phyloP scores from a whole-genome alignment of 768 basidiomycete species.

The Amanita polypyramis region DNA sequence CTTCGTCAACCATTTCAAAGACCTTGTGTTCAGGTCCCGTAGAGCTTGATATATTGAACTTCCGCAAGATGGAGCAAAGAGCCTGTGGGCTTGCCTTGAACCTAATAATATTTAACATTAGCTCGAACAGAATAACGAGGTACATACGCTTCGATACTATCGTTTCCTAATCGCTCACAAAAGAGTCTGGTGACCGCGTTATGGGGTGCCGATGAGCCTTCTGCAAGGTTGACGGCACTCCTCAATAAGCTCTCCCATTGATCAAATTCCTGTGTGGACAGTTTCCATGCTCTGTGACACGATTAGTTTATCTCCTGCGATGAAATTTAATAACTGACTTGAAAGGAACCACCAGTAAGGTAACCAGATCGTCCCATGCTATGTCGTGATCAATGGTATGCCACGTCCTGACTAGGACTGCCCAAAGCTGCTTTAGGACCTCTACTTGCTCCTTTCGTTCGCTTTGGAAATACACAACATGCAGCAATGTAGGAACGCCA shows the following conservation, averaged over 20 bases:
- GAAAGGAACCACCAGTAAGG: constrained; percentile 37
- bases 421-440: constrained; percentile 39
- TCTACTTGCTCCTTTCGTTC: constrained; percentile 20
- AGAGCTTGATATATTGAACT: constrained; percentile 13
- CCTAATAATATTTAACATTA: neutral
- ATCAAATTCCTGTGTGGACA: constrained; percentile 29
- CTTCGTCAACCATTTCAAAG: constrained; percentile 19
- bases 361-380: constrained; percentile 30
- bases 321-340: constrained; percentile 23
- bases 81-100: constrained; percentile 13
- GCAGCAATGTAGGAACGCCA: constrained; percentile 29
- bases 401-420: constrained; percentile 26
- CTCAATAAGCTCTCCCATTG: constrained; percentile 31
- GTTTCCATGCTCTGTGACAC: constrained; percentile 30
- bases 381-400: constrained; percentile 14
- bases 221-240: constrained; percentile 18
- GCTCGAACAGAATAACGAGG: neutral
- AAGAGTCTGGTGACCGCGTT: constrained; percentile 19
- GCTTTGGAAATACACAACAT: constrained; percentile 20
- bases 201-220: constrained; percentile 9
- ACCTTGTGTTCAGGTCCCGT: constrained; percentile 11
- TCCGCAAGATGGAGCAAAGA: constrained; percentile 14
- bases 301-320: neutral
- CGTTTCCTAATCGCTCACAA: constrained; percentile 16
- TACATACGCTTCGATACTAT: constrained; percentile 8